Evolutionary conservation across 2,329 filamentous ascomycete species (phyloP), one percentile per base, ranked within the genome.

Genomic region (Cadophora sp.): DNA sequence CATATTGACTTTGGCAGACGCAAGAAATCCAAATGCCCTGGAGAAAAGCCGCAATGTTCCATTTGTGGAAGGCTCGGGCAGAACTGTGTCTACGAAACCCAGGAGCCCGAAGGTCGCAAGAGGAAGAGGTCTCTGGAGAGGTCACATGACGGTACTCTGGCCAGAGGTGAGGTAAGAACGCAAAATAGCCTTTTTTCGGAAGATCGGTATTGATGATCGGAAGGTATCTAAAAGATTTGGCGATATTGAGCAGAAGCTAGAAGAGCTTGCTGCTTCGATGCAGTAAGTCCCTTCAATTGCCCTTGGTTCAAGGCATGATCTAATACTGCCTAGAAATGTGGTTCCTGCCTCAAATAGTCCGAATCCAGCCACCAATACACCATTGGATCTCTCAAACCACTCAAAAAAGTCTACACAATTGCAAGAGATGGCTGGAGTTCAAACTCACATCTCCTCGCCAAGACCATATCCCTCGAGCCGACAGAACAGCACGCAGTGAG

Each of bases 11-110:
- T 26, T 24, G 37, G 22, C 43, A 72, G 70, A 27, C 70, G 70
- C 24, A 72, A 72, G 62, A 72, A 72, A 29, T 72, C 70, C 8
- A 69, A 68, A 67, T 72, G 70, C 48, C 68, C 68, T 19, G 70
- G 70, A 12, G 70, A 72, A 37, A 68, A 67, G 29, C 70, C 70
- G 29, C 63, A 67, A 16, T 72, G 70, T 24, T 70, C 68, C 0
- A 72, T 64, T 26, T 72, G 70, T 37, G 67, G 40, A 22, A 27
- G 68, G 6, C 37, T 72, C 14, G 65, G 65, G 9, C 70, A 72
- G 51, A 37, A 6, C 4, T 72, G 70, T 46, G 48, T 58, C 7
- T 72, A 72, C 58, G 66, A 69, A 37, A 31, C 50, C 8, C 34
- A 50, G 11, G 67, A 69, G 9, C 6, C 40, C 16, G 46, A 62